These are phyloP conservation scores for Gremmenia infestans DNA, from an alignment of 2,329 filamentous ascomycete species.

Conservation along the genomic window DNA sequence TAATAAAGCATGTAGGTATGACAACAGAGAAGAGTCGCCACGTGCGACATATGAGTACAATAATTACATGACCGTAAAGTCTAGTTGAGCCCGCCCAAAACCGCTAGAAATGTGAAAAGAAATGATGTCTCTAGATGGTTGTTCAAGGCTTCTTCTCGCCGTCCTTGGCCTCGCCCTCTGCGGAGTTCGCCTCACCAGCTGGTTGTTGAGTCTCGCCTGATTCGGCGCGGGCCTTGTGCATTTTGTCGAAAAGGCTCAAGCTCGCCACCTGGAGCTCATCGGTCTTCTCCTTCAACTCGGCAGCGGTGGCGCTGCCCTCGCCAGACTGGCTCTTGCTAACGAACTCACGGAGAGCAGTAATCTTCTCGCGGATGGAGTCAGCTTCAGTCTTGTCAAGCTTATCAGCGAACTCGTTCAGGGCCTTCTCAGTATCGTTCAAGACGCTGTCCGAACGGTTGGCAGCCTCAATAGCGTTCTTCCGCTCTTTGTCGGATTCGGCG, in stretches of 20 bases:
- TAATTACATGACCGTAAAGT: constrained; percentile 30
- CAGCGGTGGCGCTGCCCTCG: constrained; percentile 78
- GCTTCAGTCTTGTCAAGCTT: constrained; percentile 96
- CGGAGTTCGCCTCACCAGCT: constrained; percentile 34
- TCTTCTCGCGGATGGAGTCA: constrained; percentile 92
- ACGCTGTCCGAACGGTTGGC: constrained; percentile 97
- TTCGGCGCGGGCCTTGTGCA: constrained; percentile 91
- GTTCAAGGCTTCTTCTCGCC: constrained; percentile 60
- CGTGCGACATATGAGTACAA: constrained; percentile 34
- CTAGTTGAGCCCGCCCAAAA: constrained; percentile 30
- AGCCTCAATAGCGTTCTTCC: constrained; percentile 90
- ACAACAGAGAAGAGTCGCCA: constrained; percentile 32
- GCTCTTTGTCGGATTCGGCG: constrained; percentile 90
- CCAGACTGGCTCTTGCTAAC: constrained; percentile 92
- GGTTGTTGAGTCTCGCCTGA: constrained; percentile 46
- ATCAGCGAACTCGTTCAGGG: constrained; percentile 92
- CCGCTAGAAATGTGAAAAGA: constrained; percentile 25
- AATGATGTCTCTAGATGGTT: constrained; percentile 19
- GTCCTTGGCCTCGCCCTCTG: constrained; percentile 70
- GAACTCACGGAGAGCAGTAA: constrained; percentile 76
- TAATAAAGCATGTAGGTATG: constrained; percentile 29
- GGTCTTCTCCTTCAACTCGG: constrained; percentile 97
- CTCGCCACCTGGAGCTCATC: constrained; percentile 95
- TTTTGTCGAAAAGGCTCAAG: constrained; percentile 98
- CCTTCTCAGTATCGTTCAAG: constrained; percentile 96